Conservation (phyloP, 1,139 yeast species). For the Kodamaea suecica region DNA sequence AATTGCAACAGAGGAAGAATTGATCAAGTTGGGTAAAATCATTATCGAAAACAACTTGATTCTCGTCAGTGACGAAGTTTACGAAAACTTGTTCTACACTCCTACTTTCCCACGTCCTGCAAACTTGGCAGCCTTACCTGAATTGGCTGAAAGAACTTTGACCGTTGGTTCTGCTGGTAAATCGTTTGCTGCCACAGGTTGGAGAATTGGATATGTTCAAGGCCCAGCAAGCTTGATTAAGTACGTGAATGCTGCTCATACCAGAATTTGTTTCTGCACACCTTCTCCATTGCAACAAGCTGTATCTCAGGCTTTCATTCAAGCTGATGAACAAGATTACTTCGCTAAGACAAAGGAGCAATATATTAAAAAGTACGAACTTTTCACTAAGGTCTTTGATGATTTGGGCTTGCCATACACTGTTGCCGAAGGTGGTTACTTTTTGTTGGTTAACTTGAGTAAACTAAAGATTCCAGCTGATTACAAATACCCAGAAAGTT, state of each 20-base stretch:
- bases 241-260: slow-evolving; percentile 85
- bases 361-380: slow-evolving; percentile 66
- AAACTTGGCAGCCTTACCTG: slow-evolving; percentile 62
- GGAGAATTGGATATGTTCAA: slow-evolving; percentile 96
- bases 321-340: slow-evolving; percentile 61
- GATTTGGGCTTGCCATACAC: slow-evolving; percentile 88
- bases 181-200: slow-evolving; percentile 96
- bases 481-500: slow-evolving; percentile 68
- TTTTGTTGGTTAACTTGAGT: slow-evolving; percentile 80
- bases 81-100: slow-evolving; percentile 79
- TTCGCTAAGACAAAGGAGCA: slow-evolving; percentile 64
- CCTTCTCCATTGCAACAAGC: slow-evolving; percentile 97
- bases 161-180: slow-evolving; percentile 98
- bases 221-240: slow-evolving; percentile 81
- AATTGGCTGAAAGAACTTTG: slow-evolving; percentile 71
- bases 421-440: slow-evolving; percentile 88
- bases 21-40: slow-evolving; percentile 68
- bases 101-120: slow-evolving; percentile 79
- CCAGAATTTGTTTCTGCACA: slow-evolving; percentile 84
- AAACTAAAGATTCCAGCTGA: slow-evolving; percentile 75
- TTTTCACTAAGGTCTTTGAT: slow-evolving; percentile 75
- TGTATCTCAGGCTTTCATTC: slow-evolving; percentile 67
- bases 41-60: slow-evolving; percentile 82
- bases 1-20: slow-evolving; percentile 72
- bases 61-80: slow-evolving; percentile 89